Evolutionary conservation across 2,329 filamentous ascomycete genomes (phyloP).

Genomic region (Ophiostoma perfectum): DNA sequence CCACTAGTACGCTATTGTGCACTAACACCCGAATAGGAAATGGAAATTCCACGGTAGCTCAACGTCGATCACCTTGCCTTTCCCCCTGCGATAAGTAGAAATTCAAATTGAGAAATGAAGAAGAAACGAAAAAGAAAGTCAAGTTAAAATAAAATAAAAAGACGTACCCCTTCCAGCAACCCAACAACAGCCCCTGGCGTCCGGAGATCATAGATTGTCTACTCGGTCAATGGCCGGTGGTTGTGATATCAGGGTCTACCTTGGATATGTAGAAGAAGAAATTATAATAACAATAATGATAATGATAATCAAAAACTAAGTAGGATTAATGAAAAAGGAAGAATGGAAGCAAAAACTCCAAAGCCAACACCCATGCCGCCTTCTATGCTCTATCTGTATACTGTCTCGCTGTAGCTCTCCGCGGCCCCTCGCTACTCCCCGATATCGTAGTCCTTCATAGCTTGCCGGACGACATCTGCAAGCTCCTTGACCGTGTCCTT

Average conservation of each 20-base stretch:
- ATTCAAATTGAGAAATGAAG: background rate
- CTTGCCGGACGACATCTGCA: slow-evolving; percentile 39
- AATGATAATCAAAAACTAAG: no score
- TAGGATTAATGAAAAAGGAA: background rate
- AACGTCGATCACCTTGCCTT: background rate
- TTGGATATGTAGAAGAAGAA: background rate
- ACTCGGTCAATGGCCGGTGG: background rate
- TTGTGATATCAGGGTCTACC: background rate
- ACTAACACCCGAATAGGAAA: background rate
- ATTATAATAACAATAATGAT: background rate
- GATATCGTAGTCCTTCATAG: slow-evolving; percentile 28
- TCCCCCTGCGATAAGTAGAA: slow-evolving; percentile 1
- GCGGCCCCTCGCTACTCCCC: slow-evolving; percentile 6
- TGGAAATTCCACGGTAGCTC: background rate
- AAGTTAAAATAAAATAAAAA: background rate
- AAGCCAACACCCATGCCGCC: background rate
- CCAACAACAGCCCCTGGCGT: background rate
- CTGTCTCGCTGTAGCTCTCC: background rate
- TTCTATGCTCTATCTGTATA: background rate
- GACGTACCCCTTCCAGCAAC: background rate
- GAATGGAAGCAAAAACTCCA: background rate
- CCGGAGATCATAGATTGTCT: background rate
- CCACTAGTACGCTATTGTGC: background rate
- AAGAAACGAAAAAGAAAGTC: background rate
- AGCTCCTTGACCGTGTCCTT: slow-evolving; percentile 45